phyloP scores from a whole-genome alignment of 768 basidiomycete genomes.

The Suillus subalutaceus region DNA sequence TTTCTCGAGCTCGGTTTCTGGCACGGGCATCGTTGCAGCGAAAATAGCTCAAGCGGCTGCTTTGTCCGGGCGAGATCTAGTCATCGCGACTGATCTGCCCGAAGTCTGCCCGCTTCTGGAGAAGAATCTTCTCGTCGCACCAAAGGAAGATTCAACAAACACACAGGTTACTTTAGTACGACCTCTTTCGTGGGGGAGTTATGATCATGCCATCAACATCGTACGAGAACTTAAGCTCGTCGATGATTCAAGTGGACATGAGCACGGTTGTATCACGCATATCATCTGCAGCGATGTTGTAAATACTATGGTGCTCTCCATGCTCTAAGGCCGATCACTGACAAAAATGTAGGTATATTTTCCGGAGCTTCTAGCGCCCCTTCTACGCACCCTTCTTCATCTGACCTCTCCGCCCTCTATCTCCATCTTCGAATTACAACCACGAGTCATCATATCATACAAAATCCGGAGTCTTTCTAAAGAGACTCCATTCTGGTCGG shows the following conservation, averaged over 20 bases:
- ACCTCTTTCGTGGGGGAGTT: slow-evolving; percentile 74
- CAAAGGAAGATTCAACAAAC: slow-evolving; percentile 1
- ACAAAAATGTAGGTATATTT: slow-evolving; percentile 73
- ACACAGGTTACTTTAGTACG: slow-evolving; percentile 37
- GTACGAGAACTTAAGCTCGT: slow-evolving; percentile 38
- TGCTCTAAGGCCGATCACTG: neutral
- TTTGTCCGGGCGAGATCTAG: slow-evolving; percentile 21
- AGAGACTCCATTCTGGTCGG: slow-evolving; percentile 77
- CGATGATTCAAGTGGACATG: slow-evolving; percentile 11
- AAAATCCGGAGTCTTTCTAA: slow-evolving; percentile 73
- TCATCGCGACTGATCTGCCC: slow-evolving; percentile 74
- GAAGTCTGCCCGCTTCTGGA: slow-evolving; percentile 64
- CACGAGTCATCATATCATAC: slow-evolving; percentile 68
- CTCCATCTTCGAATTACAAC: slow-evolving; percentile 10
- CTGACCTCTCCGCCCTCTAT: slow-evolving; percentile 60
- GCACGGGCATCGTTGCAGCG: slow-evolving; percentile 65
- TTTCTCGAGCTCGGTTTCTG: slow-evolving; percentile 82
- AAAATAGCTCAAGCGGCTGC: slow-evolving; percentile 48
- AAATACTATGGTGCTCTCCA: slow-evolving; percentile 32
- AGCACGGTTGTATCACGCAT: slow-evolving; percentile 48
- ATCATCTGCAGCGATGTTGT: slow-evolving; percentile 87
- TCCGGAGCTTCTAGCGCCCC: slow-evolving; percentile 75
- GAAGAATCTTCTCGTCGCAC: slow-evolving; percentile 35
- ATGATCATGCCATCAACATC: slow-evolving; percentile 44
- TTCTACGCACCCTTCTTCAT: slow-evolving; percentile 73